phyloP scores from a whole-genome alignment of 2,329 filamentous ascomycete species.

The Colletotrichum sp. region DNA sequence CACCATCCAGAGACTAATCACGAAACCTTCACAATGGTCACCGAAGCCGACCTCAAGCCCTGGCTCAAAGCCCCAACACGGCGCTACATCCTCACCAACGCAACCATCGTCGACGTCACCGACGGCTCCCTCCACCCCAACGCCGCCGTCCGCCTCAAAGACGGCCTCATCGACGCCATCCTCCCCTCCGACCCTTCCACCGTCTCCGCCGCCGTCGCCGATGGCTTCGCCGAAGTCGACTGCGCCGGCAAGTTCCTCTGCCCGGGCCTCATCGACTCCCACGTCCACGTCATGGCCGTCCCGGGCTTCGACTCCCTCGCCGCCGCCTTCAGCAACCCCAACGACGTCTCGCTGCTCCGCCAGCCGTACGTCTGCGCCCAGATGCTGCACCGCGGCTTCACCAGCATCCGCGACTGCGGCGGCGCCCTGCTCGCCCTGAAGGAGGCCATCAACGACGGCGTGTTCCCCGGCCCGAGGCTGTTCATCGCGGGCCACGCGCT shows the following conservation, averaged over 20 bases:
- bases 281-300: conserved; percentile 31
- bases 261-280: conserved; percentile 33
- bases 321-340: conserved; percentile 32
- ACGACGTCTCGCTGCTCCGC: conserved; percentile 44
- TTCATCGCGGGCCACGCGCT: conserved; percentile 60
- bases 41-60: conserved; percentile 33
- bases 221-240: conserved; percentile 29
- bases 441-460: conserved; percentile 58
- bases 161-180: conserved; percentile 37
- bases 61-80: conserved; percentile 35
- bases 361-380: conserved; percentile 52
- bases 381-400: conserved; percentile 65
- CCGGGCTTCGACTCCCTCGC: conserved; percentile 31
- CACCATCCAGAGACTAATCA: too few relatives aligned
- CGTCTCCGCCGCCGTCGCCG: neutral
- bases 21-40: conserved; percentile 21
- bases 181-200: neutral
- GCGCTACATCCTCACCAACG: conserved; percentile 44
- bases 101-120: conserved; percentile 46
- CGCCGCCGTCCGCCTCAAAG: conserved; percentile 35
- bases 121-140: conserved; percentile 33
- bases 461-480: conserved; percentile 59
- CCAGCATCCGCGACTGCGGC: conserved; percentile 61
- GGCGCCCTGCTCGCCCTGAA: conserved; percentile 60
- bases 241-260: conserved; percentile 28